Conservation (phyloP, 345 rosid species). For the Anacardium occidentale region DNA sequence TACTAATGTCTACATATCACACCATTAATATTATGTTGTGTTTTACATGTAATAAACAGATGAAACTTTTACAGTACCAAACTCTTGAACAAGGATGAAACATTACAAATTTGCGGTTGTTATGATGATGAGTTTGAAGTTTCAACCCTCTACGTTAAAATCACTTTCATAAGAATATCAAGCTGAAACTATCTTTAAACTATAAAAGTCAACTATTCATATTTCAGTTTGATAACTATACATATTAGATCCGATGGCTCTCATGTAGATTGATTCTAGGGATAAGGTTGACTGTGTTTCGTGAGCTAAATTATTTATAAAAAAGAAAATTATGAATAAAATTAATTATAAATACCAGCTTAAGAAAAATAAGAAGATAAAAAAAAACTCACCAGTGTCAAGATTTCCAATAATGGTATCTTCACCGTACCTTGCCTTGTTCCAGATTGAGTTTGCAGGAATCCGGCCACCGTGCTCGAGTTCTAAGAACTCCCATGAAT, state of each 20-base stretch:
- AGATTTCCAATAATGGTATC: conserved; percentile 82
- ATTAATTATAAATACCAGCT: background rate
- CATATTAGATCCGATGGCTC: conserved; percentile 8
- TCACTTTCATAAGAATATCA: conserved; percentile 12
- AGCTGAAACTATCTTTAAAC: background rate
- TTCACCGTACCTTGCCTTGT: conserved; percentile 68
- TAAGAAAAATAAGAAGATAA: background rate
- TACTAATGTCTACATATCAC: no score
- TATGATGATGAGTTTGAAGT: background rate
- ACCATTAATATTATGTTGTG: no score
- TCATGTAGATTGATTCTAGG: background rate
- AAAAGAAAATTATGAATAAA: background rate
- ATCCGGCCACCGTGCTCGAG: conserved; percentile 47
- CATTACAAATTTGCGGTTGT: background rate
- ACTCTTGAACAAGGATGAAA: background rate
- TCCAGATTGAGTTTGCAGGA: conserved; percentile 58
- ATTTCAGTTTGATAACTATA: background rate
- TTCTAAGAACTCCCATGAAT: conserved; percentile 88
- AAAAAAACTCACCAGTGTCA: conserved; percentile 59
- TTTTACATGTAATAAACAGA: no score
- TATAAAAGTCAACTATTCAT: conserved; percentile 12
- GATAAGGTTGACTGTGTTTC: background rate
- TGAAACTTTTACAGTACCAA: background rate
- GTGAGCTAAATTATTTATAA: background rate
- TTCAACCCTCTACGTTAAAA: background rate